Percentiles rank a stretch among this genome's conserved stretches.
These are phyloP conservation scores for Paramecium pentaurelia DNA, from an alignment of 73 alveolate species.

Conservation along the genomic window DNA sequence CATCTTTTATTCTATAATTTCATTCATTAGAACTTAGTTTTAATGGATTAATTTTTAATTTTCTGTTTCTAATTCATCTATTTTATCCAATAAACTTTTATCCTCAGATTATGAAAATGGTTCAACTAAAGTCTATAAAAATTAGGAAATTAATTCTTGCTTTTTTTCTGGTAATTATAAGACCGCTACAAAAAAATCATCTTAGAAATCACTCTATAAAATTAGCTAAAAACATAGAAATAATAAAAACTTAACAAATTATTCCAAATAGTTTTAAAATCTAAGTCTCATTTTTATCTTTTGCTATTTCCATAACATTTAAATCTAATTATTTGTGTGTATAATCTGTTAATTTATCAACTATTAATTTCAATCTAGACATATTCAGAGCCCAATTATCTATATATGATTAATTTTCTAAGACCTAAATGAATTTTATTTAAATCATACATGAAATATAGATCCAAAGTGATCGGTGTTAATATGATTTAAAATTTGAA, in stretches of 20 bases:
- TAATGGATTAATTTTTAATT: not conserved
- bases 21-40: not conserved
- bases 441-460: not conserved
- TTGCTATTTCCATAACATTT: not conserved
- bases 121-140: not conserved
- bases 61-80: slow-evolving; percentile 33
- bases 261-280: not conserved
- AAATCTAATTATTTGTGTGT: not conserved
- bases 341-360: not conserved
- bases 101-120: not conserved
- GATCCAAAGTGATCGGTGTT: not conserved
- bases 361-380: not conserved
- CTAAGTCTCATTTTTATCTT: not conserved
- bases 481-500: not conserved
- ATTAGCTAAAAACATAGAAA: not conserved
- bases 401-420: not conserved
- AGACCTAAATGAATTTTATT: not conserved
- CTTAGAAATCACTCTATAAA: not conserved
- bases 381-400: not conserved
- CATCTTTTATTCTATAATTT: not conserved
- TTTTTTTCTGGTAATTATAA: not conserved
- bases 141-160: not conserved
- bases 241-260: not conserved
- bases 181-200: not conserved
- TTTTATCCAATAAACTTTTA: not conserved